Conservation (phyloP, 2,329 filamentous ascomycete species). For the Atkinsonella hypoxylon region DNA sequence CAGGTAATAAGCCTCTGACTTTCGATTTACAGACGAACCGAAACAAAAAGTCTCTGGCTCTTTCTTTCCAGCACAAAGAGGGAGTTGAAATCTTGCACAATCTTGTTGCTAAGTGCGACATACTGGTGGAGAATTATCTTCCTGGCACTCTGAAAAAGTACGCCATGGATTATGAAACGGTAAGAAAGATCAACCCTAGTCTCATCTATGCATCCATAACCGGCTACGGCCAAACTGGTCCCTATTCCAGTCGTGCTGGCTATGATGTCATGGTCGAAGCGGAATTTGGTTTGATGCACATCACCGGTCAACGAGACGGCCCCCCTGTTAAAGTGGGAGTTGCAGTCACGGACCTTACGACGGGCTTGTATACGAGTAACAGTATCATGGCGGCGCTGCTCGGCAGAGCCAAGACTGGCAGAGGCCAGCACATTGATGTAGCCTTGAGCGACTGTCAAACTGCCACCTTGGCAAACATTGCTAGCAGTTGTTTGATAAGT, state of each 20-base stretch:
- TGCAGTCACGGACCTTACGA: slow-evolving; percentile 91
- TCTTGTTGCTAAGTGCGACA: slow-evolving; percentile 73
- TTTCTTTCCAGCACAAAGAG: slow-evolving; percentile 78
- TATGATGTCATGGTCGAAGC: slow-evolving; percentile 99
- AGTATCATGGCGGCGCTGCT: slow-evolving; percentile 89
- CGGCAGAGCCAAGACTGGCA: slow-evolving; percentile 59
- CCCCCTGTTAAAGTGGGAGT: slow-evolving; percentile 96
- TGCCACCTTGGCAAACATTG: slow-evolving; percentile 88
- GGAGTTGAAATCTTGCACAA: slow-evolving; percentile 82
- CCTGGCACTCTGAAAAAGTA: slow-evolving; percentile 87
- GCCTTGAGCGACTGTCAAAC: slow-evolving; percentile 90
- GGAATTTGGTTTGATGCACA: slow-evolving; percentile 97
- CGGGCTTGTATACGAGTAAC: slow-evolving; percentile 89
- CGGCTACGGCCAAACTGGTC: slow-evolving; percentile 90
- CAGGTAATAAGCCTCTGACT: neutral
- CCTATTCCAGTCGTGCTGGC: slow-evolving; percentile 74
- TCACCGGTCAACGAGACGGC: slow-evolving; percentile 78
- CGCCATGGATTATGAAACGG: slow-evolving; percentile 71
- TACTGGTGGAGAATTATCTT: slow-evolving; percentile 94
- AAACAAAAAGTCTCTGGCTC: slow-evolving; percentile 87
- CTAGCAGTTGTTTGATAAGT: slow-evolving; percentile 80
- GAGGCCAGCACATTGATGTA: slow-evolving; percentile 86
- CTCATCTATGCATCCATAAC: slow-evolving; percentile 95
- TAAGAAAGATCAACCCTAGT: slow-evolving; percentile 69
- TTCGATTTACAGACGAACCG: slow-evolving; percentile 60